phyloP scores from a whole-genome alignment of 106 monocot species.

The Gastrodia elata region DNA sequence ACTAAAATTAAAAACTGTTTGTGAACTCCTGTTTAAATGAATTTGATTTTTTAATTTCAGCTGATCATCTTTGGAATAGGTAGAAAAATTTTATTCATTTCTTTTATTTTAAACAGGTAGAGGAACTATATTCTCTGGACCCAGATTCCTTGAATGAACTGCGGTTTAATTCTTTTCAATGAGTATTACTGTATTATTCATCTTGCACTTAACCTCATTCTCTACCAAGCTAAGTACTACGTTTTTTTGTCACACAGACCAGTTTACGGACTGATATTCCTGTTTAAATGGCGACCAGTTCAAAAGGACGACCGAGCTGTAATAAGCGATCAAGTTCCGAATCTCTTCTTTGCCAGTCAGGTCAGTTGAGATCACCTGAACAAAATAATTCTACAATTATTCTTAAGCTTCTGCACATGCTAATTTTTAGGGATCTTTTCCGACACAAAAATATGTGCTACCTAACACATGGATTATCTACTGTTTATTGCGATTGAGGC shows the following conservation, averaged over 20 bases:
- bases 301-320: constrained; percentile 76
- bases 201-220: neutral
- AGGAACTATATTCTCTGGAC: constrained; percentile 62
- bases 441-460: neutral
- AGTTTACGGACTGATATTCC: constrained; percentile 80
- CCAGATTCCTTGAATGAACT: constrained; percentile 44
- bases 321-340: constrained; percentile 60
- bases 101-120: constrained; percentile 39
- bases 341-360: constrained; percentile 92
- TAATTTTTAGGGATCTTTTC: neutral
- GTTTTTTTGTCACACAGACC: constrained; percentile 41
- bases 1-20: too few relatives aligned
- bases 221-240: neutral
- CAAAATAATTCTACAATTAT: neutral
- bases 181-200: neutral
- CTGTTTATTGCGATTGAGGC: too few relatives aligned
- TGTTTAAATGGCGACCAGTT: constrained; percentile 86
- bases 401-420: neutral
- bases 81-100: too few relatives aligned
- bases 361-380: constrained; percentile 14
- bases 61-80: too few relatives aligned
- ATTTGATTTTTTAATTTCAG: too few relatives aligned
- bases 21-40: too few relatives aligned
- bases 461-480: too few relatives aligned
- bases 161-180: constrained; percentile 21